Base-by-base conservation (phyloP, 176 grass and related monocot species). In the Oryza meridionalis region DNA sequence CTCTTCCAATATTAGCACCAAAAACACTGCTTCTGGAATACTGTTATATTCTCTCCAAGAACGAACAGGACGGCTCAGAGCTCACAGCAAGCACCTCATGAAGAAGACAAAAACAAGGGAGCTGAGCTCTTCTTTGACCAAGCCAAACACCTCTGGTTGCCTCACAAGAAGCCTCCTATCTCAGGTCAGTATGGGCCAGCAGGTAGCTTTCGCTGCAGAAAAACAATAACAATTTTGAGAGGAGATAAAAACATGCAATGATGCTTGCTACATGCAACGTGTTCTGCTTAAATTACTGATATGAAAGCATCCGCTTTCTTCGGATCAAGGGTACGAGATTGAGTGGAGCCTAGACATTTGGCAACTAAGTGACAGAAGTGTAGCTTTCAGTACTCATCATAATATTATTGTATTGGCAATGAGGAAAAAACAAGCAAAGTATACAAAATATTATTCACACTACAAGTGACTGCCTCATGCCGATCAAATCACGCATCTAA, bases 121-220 rank as follows among this genome's bases (percentile, higher is more conserved):
- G n/a, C 37, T 69, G 73, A 74, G 74, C 46, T 69, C 72, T 74
- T 69, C 14, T 40, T 86, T 83, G 88, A 86, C 88, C 68, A 63
- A 79, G 50, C 16, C 47, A 69, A 73, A 75, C 84, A 83, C 74
- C 37, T 27, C 72, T 74, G 46, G 50, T 67, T 2, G 38, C 62
- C 80, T 83, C 37, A 77, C 47, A 70, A 75, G 43, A 11, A 72
- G 55, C 72, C 4, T 49, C 75, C 80, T 76, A 43, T 51, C 69
- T 29, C 11, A 73, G 74, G 64, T 26, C 88, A 75, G 64, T 70
- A 84, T 17, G n/a, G 27, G 31, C 12, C 80, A 80, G 35, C 40
- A 42, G 10, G 69, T 90, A 70, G 75, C 69, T 83, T 90, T 84
- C 75, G 63, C 84, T 87, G 84, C 75, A 87, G 12, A 80, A 70